Evolutionary conservation across 768 basidiomycete species (phyloP).

Genomic region (Naganishia antarctica): DNA sequence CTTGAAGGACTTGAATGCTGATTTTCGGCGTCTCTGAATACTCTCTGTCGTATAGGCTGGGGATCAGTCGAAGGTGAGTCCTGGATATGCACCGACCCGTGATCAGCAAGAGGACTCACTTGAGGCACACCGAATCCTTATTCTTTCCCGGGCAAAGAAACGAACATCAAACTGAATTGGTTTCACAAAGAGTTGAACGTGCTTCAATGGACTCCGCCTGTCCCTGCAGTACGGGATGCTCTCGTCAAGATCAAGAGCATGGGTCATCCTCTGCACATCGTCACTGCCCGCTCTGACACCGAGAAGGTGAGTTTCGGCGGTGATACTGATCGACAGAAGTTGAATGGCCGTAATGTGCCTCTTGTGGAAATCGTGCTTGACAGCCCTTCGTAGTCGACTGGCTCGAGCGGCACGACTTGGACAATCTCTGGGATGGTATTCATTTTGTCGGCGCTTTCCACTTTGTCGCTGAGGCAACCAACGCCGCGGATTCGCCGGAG

Average conservation of each 20-base stretch:
- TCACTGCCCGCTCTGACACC: conserved; percentile 34
- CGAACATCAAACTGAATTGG: conserved; percentile 7
- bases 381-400: conserved; percentile 31
- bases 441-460: conserved; percentile 26
- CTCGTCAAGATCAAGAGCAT: background rate
- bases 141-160: background rate
- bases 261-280: conserved; percentile 40
- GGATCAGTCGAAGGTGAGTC: conserved; percentile 22
- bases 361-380: background rate
- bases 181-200: conserved; percentile 22
- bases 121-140: too few species aligned
- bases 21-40: too few species aligned
- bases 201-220: conserved; percentile 9
- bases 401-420: conserved; percentile 32
- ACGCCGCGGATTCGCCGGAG: background rate
- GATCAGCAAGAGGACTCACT: too few species aligned
- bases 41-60: background rate
- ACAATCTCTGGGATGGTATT: conserved; percentile 16
- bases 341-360: background rate
- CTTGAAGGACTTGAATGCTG: too few species aligned
- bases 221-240: background rate
- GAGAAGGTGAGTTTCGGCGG: background rate
- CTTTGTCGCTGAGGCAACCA: background rate
- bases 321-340: background rate
- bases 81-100: background rate